phyloP scores from a whole-genome alignment of 495 filamentous ascomycete genomes.

The Bryoglossum gracile region DNA sequence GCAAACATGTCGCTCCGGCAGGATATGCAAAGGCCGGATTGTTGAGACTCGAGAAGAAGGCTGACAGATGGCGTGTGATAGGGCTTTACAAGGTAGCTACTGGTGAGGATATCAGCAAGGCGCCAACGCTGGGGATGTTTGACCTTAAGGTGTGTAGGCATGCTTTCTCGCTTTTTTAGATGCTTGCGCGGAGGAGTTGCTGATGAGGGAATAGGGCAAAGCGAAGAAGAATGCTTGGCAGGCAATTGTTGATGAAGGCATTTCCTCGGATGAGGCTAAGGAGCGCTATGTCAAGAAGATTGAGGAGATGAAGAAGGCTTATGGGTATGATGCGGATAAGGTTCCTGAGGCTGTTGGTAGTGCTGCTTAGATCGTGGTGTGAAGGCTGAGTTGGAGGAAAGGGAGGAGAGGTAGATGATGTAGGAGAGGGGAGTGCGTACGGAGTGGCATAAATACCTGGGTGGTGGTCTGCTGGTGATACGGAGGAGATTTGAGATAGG shows the following conservation, averaged over 20 bases:
- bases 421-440: no score
- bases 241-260: slow-evolving; percentile 48
- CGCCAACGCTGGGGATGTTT: slow-evolving; percentile 41
- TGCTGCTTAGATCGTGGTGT: slow-evolving; percentile 13
- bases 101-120: slow-evolving; percentile 39
- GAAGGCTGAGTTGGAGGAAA: no score
- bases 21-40: no score
- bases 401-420: no score
- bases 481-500: no score
- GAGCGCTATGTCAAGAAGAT: slow-evolving; percentile 67
- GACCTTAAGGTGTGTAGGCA: slow-evolving; percentile 48
- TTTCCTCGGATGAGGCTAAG: slow-evolving; percentile 57
- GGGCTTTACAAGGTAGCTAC: slow-evolving; percentile 46
- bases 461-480: no score
- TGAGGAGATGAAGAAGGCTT: slow-evolving; percentile 57
- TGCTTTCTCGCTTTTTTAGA: not conserved
- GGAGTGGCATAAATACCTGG: no score
- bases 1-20: not conserved
- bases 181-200: no score
- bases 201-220: slow-evolving; percentile 50
- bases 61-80: slow-evolving; percentile 14
- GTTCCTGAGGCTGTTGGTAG: slow-evolving; percentile 44
- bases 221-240: slow-evolving; percentile 73
- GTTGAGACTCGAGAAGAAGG: no score
- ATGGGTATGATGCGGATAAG: slow-evolving; percentile 53